phyloP scores from a whole-genome alignment of 148 eudicot species.

The Camellia japonica region DNA sequence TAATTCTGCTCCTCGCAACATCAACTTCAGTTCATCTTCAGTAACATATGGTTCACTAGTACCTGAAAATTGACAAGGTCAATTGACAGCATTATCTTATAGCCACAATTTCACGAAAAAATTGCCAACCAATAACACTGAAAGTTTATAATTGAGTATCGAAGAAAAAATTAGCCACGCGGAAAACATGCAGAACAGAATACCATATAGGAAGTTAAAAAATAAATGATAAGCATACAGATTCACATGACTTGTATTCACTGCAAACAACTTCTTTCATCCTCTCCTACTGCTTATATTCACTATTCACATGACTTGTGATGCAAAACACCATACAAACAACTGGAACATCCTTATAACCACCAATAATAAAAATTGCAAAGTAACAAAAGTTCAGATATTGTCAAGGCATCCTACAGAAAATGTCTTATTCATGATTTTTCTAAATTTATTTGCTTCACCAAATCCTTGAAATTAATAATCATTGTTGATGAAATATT shows the following conservation, averaged over 20 bases:
- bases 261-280: too few species aligned
- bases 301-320: too few species aligned
- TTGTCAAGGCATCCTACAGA: not conserved
- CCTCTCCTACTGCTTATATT: too few species aligned
- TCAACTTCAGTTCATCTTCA: conserved; percentile 93
- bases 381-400: too few species aligned
- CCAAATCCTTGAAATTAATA: not conserved
- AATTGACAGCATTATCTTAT: conserved; percentile 5
- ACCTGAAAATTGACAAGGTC: conserved; percentile 22
- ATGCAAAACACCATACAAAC: too few species aligned
- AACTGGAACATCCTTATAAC: too few species aligned
- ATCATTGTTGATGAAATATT: not conserved
- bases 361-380: too few species aligned
- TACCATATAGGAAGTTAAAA: conserved; percentile 4
- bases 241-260: too few species aligned
- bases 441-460: not conserved
- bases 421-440: not conserved
- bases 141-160: not conserved
- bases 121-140: not conserved
- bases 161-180: not conserved
- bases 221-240: not conserved
- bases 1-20: conserved; percentile 94
- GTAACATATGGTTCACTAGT: conserved; percentile 91
- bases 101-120: not conserved
- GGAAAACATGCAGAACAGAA: not conserved